These are phyloP conservation scores for Eucalyptus cloeziana DNA, from an alignment of 345 rosid species.

Conservation along the genomic window DNA sequence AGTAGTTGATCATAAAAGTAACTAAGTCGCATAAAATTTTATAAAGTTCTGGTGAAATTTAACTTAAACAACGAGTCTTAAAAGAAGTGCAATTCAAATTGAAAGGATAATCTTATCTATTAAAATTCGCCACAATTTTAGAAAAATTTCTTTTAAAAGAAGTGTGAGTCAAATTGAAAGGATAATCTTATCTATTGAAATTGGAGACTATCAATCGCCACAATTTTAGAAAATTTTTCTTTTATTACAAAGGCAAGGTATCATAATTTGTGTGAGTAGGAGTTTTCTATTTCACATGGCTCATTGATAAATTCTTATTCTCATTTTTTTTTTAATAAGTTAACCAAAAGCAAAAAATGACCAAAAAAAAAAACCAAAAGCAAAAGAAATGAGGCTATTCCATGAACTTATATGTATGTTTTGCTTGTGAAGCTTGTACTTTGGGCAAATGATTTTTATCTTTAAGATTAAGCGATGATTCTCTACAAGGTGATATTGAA, in stretches of 20 bases:
- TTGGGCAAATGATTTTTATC: neutral
- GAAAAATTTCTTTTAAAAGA: neutral
- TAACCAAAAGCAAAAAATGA: neutral
- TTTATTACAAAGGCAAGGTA: neutral
- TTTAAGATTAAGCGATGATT: neutral
- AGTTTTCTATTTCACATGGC: neutral
- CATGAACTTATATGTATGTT: neutral
- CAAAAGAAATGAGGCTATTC: neutral
- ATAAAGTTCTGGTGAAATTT: neutral
- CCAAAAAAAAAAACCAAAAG: too few species aligned
- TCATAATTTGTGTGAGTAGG: neutral
- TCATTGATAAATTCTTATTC: neutral
- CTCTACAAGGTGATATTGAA: neutral
- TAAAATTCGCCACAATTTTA: neutral
- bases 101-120: neutral
- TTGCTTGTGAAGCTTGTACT: neutral
- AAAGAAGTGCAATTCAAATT: neutral
- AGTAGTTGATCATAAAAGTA: neutral
- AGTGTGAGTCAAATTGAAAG: neutral
- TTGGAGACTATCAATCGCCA: neutral
- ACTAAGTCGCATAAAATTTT: neutral
- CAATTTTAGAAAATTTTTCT: fast-evolving
- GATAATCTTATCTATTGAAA: neutral
- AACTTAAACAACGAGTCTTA: neutral
- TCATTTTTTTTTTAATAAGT: neutral